phyloP scores from a whole-genome alignment of 495 filamentous ascomycete species.

The Niebla homalea region DNA sequence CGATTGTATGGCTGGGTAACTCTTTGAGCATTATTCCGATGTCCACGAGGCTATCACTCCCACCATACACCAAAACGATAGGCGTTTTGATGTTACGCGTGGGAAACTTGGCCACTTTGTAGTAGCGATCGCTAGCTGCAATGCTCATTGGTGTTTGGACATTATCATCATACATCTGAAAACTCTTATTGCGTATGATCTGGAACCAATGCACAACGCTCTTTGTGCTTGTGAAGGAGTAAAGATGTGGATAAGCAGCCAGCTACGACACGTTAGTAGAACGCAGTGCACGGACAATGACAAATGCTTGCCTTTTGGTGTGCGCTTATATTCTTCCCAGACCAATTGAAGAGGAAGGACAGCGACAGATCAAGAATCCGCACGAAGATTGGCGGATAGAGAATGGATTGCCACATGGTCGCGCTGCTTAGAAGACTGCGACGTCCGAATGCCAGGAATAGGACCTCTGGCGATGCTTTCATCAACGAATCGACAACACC shows the following conservation, averaged over 20 bases:
- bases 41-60: conserved; percentile 87
- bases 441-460: conserved; percentile 91
- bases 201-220: conserved; percentile 98
- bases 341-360: conserved; percentile 78
- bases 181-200: conserved; percentile 86
- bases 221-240: conserved; percentile 92
- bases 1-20: conserved; percentile 68
- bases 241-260: conserved; percentile 91
- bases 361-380: conserved; percentile 76
- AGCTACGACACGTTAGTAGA: conserved; percentile 25
- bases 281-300: background rate
- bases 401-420: conserved; percentile 92
- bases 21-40: conserved; percentile 85
- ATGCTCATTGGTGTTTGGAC: conserved; percentile 51
- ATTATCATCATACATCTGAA: conserved; percentile 98
- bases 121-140: conserved; percentile 47
- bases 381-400: conserved; percentile 90
- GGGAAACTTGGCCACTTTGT: conserved; percentile 90
- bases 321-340: conserved; percentile 66
- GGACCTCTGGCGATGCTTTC: conserved; percentile 83
- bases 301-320: conserved; percentile 51
- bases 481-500: conserved; percentile 81
- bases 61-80: conserved; percentile 84
- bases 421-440: conserved; percentile 83
- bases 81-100: conserved; percentile 95